A percentile compares a stretch with the other conserved stretches of the same genome.
phyloP scores from a whole-genome alignment of 805 yeast species.

The Schizosaccharomyces osmophilus region DNA sequence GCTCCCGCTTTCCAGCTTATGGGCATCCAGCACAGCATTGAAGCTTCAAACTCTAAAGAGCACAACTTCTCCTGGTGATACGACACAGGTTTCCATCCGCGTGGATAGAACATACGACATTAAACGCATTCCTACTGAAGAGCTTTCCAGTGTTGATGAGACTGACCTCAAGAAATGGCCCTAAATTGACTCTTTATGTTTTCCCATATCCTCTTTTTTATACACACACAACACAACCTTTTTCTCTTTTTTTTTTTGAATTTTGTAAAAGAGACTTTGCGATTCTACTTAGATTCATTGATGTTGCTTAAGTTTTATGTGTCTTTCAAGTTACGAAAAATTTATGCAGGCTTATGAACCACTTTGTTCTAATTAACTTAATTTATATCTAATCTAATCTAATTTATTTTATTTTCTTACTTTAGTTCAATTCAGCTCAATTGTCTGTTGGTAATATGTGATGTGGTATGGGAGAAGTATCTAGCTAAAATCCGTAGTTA shows the following conservation, averaged over 20 bases:
- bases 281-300: too few species aligned
- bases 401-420: too few species aligned
- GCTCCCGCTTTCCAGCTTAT: slow-evolving; percentile 61
- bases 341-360: too few species aligned
- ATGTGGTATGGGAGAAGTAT: too few species aligned
- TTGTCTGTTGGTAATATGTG: too few species aligned
- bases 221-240: not conserved
- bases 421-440: too few species aligned
- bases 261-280: not conserved
- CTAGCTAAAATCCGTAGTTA: too few species aligned
- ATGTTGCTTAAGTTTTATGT: too few species aligned
- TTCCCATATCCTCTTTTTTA: not conserved
- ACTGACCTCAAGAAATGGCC: not conserved
- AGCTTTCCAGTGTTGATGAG: not conserved
- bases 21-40: slow-evolving; percentile 28
- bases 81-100: not conserved
- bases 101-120: not conserved
- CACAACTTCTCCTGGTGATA: not conserved
- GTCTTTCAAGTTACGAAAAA: too few species aligned
- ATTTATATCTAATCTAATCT: too few species aligned
- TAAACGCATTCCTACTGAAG: not conserved
- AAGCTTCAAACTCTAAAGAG: not conserved
- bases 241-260: not conserved
- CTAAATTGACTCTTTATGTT: not conserved
- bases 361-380: too few species aligned